phyloP scores from a whole-genome alignment of 1,139 yeast species.

The Yarrowia galli region DNA sequence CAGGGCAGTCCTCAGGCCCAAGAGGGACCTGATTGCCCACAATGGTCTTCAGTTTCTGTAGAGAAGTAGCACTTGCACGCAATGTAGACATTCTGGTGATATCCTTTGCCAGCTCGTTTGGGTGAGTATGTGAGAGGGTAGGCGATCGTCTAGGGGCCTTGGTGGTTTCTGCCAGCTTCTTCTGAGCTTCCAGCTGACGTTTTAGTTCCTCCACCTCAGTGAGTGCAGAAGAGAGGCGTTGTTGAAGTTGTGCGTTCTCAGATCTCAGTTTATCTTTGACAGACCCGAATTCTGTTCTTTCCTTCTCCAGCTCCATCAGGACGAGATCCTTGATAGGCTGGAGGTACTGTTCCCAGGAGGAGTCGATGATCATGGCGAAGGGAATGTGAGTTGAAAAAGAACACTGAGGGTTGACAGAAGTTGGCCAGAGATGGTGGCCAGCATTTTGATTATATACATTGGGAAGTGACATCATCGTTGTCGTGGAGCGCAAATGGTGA shows the following conservation, averaged over 20 bases:
- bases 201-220: neutral
- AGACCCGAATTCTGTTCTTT: neutral
- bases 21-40: conserved; percentile 6
- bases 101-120: conserved; percentile 2
- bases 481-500: too few species aligned
- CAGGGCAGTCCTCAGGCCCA: conserved; percentile 26
- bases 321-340: conserved; percentile 24
- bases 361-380: neutral
- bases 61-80: neutral
- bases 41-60: neutral
- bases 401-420: too few species aligned
- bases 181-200: neutral
- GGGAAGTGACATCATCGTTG: neutral
- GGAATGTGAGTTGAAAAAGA: neutral
- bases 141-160: neutral
- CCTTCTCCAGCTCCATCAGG: neutral
- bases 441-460: neutral
- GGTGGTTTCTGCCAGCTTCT: neutral
- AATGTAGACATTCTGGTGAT: neutral
- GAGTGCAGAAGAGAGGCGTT: neutral
- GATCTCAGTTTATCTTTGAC: neutral
- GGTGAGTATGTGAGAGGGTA: neutral
- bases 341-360: conserved; percentile 24
- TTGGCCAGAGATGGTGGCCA: neutral
- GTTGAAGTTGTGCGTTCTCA: neutral